These are phyloP conservation scores for Larix kaempferi DNA, from an alignment of 75 land plant species.

Conservation along the genomic window DNA sequence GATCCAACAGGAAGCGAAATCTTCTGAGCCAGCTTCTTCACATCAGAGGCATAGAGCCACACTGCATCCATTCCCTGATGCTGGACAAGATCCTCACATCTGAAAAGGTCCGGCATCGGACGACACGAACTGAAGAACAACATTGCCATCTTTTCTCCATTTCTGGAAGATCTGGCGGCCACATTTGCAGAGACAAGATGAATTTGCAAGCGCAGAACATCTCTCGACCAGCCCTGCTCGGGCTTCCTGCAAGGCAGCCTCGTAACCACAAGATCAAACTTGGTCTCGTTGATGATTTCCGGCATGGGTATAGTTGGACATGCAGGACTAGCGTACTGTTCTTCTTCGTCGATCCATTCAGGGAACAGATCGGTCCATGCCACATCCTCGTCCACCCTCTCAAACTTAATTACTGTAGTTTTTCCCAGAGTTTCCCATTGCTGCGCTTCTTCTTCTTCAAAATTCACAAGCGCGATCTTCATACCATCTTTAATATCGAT, in stretches of 20 bases:
- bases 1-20: constrained; percentile 76
- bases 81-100: constrained; percentile 63
- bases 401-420: constrained; percentile 16
- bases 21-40: constrained; percentile 46
- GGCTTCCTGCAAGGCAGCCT: constrained; percentile 64
- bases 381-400: constrained; percentile 29
- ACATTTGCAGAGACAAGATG: constrained; percentile 63
- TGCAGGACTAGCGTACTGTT: constrained; percentile 35
- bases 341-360: constrained; percentile 96
- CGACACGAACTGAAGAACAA: constrained; percentile 51
- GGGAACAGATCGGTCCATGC: constrained; percentile 80
- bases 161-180: constrained; percentile 44
- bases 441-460: constrained; percentile 31
- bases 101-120: constrained; percentile 80
- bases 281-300: constrained; percentile 7
- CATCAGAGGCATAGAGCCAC: constrained; percentile 62
- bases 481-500: not conserved
- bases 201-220: constrained; percentile 68
- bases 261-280: constrained; percentile 62
- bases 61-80: constrained; percentile 29
- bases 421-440: constrained; percentile 29
- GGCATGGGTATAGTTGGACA: constrained; percentile 89
- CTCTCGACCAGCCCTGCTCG: constrained; percentile 52
- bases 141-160: constrained; percentile 42
- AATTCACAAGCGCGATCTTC: constrained; percentile 64